These are phyloP conservation scores for Eucalyptus pauciflora DNA, from an alignment of 345 rosid species.

Conservation along the genomic window DNA sequence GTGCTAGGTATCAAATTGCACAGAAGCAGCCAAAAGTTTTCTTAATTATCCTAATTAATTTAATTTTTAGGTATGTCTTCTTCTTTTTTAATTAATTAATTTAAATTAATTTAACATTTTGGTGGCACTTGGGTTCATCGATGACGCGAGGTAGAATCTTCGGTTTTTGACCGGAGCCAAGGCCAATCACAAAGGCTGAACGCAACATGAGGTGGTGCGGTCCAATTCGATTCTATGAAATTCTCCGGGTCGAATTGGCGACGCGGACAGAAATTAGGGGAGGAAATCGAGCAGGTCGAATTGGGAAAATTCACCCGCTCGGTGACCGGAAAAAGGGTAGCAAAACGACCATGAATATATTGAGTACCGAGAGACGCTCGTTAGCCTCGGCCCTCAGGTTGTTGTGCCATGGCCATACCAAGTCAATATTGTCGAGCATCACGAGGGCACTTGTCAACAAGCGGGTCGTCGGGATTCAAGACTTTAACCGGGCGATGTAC, in stretches of 20 bases:
- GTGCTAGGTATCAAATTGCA: neutral
- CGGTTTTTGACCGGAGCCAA: neutral
- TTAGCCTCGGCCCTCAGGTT: neutral
- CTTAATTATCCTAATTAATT: neutral
- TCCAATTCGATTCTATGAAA: neutral
- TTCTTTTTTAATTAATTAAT: neutral
- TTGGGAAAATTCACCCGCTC: neutral
- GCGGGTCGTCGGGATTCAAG: neutral
- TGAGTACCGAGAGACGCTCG: accelerated
- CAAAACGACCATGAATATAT: no score
- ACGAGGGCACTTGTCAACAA: neutral
- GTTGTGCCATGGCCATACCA: accelerated
- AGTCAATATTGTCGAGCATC: neutral
- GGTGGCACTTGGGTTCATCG: neutral
- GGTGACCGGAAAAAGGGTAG: accelerated
- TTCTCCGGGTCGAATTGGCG: neutral
- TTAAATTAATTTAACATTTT: neutral
- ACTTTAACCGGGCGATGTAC: neutral
- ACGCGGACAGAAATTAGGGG: neutral
- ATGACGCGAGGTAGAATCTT: neutral
- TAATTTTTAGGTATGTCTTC: neutral
- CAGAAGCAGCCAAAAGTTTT: neutral
- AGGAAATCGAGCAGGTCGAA: neutral
- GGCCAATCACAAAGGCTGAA: neutral
- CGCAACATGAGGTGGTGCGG: neutral